Evolutionary conservation across 2,329 filamentous ascomycete genomes (phyloP).

Genomic region (Colletotrichum orchidophilum): DNA sequence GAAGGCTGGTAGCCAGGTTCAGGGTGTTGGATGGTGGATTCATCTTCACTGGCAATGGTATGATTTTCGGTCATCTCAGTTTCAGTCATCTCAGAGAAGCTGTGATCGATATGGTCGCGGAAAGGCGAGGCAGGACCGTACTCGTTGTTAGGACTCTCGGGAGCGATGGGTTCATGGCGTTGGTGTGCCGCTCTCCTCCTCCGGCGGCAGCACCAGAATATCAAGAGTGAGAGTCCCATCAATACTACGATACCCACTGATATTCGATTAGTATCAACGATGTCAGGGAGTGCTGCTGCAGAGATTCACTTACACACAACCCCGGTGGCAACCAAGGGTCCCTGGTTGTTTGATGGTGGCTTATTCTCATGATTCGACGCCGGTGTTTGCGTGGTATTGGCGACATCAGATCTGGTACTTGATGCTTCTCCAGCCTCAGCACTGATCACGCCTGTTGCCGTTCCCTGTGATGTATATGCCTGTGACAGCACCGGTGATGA

Average conservation of each 20-base stretch:
- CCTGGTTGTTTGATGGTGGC: not conserved
- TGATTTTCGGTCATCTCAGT: not conserved
- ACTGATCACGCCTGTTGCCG: not conserved
- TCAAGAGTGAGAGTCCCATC: conserved; percentile 18
- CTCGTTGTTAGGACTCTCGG: not conserved
- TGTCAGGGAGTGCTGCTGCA: not conserved
- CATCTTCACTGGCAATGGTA: not conserved
- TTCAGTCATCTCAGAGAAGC: not conserved
- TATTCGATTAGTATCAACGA: not conserved
- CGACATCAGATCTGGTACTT: not conserved
- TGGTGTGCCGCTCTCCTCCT: not conserved
- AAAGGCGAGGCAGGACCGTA: not conserved
- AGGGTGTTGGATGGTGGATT: not conserved
- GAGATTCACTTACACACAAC: conserved; percentile 5
- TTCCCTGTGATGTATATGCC: not conserved
- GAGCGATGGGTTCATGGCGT: not conserved
- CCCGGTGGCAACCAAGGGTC: conserved; percentile 20
- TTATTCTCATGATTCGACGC: not conserved
- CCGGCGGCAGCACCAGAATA: conserved; percentile 27
- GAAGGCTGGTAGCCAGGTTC: not conserved
- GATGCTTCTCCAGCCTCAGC: not conserved
- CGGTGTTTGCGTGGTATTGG: not conserved
- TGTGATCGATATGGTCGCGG: not conserved
- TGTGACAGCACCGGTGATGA: not conserved
- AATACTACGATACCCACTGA: conserved; percentile 20